Evolutionary conservation across 768 basidiomycete species (phyloP), one percentile per base, ranked within the genome.

Genomic region (Tricholoma hemisulphureum): DNA sequence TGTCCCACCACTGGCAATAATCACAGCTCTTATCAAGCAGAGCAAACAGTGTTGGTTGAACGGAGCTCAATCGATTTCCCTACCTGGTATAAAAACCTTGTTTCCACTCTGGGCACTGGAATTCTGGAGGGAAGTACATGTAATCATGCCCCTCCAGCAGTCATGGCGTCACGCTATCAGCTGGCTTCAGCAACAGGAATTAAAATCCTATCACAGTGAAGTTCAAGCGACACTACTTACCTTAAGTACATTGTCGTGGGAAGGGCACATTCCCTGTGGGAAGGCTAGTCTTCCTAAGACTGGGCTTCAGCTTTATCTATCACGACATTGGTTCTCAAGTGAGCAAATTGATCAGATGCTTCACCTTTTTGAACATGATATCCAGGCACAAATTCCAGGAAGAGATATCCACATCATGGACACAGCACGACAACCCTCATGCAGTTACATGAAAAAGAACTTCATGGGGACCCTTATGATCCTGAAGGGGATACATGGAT

Each of bases 321-420:
- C 60, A 4, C 43, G 58, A 4, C 18, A 45, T 6, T 65, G 64
- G 64, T 50, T 65, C 7, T 51, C 43, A 11, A 60, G 62, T 37
- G 55, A 61, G 21, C 55, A 65, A 18, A 28, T 62, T 54, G 61
- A 63, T 31, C 55, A 21, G 21, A 32, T 61, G 31, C 24, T 61
- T n/a, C 35, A 53, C 31, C n/a, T 56, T 4, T 58, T 62, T 23
- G 43, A 55, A 18, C 24, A 35, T 39, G 58, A 61, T 13, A 28
- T 63, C 16, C 10, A 34, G n/a, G 13, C 21, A 1, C 41, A 24
- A 13, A 14, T 18, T 3, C 43, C 32, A 4, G 14, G 16, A 2
- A 0, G 43, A 7, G 21, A 63, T 34, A 35, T 60, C 11, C 43
- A 46, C 18, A 21, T 65, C 10, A 52, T 65, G 8, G 58, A 65